Conservation (phyloP, 345 rosid genomes). For the Diplotaxis tenuifolia region DNA sequence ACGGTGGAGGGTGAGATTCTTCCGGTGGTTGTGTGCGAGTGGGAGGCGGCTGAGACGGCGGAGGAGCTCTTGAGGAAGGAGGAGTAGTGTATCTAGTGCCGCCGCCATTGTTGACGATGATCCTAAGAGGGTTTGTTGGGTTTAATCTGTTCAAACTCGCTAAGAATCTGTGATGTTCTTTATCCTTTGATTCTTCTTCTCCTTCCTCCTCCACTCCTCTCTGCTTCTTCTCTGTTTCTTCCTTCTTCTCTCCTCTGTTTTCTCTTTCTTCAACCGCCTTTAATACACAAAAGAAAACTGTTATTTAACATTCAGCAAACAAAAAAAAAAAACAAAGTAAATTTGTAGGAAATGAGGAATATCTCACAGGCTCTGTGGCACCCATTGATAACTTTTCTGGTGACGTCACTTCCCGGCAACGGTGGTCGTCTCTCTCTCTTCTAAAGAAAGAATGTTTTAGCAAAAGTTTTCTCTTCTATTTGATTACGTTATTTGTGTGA, state of each 20-base stretch:
- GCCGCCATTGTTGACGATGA: constrained; percentile 44
- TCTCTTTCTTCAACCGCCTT: constrained; percentile 51
- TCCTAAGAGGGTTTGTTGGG: constrained; percentile 80
- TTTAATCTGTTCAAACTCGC: constrained; percentile 69
- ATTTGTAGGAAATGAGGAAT: neutral
- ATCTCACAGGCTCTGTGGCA: constrained; percentile 48
- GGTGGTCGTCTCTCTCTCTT: constrained; percentile 32
- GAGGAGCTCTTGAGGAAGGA: constrained; percentile 26
- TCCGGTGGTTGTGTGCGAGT: neutral
- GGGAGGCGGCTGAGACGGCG: constrained; percentile 23
- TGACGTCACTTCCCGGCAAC: constrained; percentile 44
- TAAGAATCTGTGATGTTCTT: constrained; percentile 32
- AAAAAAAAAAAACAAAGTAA: neutral
- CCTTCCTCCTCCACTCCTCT: constrained; percentile 37
- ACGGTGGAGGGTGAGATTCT: constrained; percentile 24
- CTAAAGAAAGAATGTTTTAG: constrained; percentile 21
- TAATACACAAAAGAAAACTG: neutral
- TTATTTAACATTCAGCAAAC: neutral
- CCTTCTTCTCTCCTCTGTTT: constrained; percentile 25
- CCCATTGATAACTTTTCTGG: constrained; percentile 43
- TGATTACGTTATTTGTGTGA: constrained; percentile 25
- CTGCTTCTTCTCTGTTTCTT: constrained; percentile 27
- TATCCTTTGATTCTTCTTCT: constrained; percentile 32
- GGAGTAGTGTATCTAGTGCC: constrained; percentile 52
- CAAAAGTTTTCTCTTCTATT: constrained; percentile 19